Conservation (phyloP, 306 rosid genomes). For the Cyamopsis tetragonoloba region DNA sequence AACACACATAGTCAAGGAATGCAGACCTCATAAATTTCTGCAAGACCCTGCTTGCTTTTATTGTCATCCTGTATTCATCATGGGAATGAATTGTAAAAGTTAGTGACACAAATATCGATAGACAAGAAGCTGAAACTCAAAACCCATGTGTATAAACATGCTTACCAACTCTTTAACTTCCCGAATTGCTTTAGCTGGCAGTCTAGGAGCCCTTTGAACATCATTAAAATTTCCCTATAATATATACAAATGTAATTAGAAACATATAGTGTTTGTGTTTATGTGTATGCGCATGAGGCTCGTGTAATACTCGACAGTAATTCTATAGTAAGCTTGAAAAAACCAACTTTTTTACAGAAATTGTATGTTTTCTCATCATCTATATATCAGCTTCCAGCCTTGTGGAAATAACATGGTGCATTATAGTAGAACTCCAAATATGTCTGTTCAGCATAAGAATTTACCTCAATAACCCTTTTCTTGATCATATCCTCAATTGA, state of each 20-base stretch:
- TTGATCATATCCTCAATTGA: conserved; percentile 74
- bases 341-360: background rate
- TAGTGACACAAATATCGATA: conserved; percentile 9
- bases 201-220: conserved; percentile 58
- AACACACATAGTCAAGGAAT: conserved; percentile 25
- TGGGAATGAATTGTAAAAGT: conserved; percentile 16
- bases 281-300: background rate
- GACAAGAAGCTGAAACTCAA: conserved; percentile 11
- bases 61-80: conserved; percentile 67
- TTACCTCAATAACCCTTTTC: conserved; percentile 79
- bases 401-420: background rate
- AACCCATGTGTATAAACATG: conserved; percentile 20
- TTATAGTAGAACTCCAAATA: conserved; percentile 2
- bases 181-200: conserved; percentile 66
- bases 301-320: conserved; percentile 3
- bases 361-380: conserved; percentile 13
- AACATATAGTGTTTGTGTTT: background rate
- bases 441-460: conserved; percentile 20
- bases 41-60: conserved; percentile 91
- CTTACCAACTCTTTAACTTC: conserved; percentile 74
- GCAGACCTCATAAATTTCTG: conserved; percentile 85
- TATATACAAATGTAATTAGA: conserved; percentile 20
- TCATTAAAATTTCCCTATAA: conserved; percentile 69
- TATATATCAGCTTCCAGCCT: background rate
- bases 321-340: background rate